Percentiles rank a stretch among this genome's conserved stretches.
Evolutionary conservation across 768 basidiomycete genomes (phyloP).

Genomic region (Suillus bovinus): DNA sequence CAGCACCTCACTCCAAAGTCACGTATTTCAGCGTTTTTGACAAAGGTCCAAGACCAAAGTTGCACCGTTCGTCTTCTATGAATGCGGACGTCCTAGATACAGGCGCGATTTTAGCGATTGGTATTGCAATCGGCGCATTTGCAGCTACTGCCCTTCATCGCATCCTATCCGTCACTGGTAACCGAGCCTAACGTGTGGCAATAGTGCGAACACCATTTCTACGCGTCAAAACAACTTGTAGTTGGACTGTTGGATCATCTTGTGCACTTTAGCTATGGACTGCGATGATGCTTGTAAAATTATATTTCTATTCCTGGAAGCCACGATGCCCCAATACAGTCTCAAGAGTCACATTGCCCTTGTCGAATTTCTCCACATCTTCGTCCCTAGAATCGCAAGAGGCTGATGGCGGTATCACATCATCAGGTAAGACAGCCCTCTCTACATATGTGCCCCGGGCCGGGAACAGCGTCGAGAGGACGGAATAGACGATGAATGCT

Average conservation of each 20-base stretch:
- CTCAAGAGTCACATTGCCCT: not conserved
- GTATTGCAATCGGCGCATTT: slow-evolving; percentile 21
- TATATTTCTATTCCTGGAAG: not conserved
- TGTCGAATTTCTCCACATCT: slow-evolving; percentile 6
- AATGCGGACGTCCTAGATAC: not conserved
- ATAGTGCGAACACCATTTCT: not conserved
- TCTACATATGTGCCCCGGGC: slow-evolving; percentile 10
- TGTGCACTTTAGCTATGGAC: too few species aligned
- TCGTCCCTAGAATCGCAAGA: slow-evolving; percentile 1
- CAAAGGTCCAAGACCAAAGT: slow-evolving; percentile 16
- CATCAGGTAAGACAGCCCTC: slow-evolving; percentile 11
- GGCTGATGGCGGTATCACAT: not conserved
- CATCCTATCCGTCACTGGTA: not conserved
- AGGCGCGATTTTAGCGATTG: slow-evolving; percentile 13
- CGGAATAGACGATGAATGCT: slow-evolving; percentile 10
- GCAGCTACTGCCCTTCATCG: slow-evolving; percentile 12
- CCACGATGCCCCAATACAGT: not conserved
- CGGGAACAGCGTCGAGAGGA: slow-evolving; percentile 11
- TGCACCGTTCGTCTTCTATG: not conserved
- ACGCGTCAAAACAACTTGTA: not conserved
- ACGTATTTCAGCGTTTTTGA: slow-evolving; percentile 21
- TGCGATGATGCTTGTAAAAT: not conserved
- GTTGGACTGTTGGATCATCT: too few species aligned
- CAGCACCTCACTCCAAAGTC: slow-evolving; percentile 22
- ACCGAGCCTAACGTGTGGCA: not conserved